These are phyloP conservation scores for Irpex sp. DNA, from an alignment of 1,284 basidiomycete genomes.

Conservation along the genomic window DNA sequence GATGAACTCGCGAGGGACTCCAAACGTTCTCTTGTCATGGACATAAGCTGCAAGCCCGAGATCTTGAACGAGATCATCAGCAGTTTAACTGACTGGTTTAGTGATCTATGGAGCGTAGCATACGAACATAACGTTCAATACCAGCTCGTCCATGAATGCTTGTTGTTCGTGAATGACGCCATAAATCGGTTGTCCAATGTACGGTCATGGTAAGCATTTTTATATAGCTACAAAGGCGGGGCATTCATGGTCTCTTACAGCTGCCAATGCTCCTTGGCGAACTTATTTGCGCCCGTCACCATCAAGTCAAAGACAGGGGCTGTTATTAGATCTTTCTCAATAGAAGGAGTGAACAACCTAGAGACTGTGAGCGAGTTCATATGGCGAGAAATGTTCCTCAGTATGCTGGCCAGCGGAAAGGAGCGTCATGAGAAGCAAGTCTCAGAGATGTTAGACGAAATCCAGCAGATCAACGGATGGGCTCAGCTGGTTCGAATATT, in stretches of 20 bases:
- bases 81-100: constrained; percentile 52
- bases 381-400: constrained; percentile 63
- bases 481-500: constrained; percentile 46
- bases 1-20: constrained; percentile 47
- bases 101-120: constrained; percentile 54
- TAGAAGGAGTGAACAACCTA: constrained; percentile 47
- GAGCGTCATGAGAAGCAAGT: constrained; percentile 34
- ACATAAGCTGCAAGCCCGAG: constrained; percentile 48
- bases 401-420: constrained; percentile 40
- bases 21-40: constrained; percentile 47
- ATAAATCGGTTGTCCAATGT: constrained; percentile 40
- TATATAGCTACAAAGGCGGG: background rate
- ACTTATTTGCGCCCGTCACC: constrained; percentile 41
- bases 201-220: constrained; percentile 40
- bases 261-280: constrained; percentile 45
- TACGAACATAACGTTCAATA: constrained; percentile 56
- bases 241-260: constrained; percentile 21
- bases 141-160: constrained; percentile 47
- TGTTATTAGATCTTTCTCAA: constrained; percentile 43
- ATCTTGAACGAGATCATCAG: constrained; percentile 51
- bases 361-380: constrained; percentile 55
- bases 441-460: constrained; percentile 52
- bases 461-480: constrained; percentile 48
- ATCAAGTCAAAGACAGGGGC: constrained; percentile 40
- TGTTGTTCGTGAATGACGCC: constrained; percentile 45